Percentiles rank a stretch among this genome's conserved stretches.
These are phyloP conservation scores for Phytophthora pini DNA, from an alignment of 352 stramenopile genomes.

Conservation along the genomic window DNA sequence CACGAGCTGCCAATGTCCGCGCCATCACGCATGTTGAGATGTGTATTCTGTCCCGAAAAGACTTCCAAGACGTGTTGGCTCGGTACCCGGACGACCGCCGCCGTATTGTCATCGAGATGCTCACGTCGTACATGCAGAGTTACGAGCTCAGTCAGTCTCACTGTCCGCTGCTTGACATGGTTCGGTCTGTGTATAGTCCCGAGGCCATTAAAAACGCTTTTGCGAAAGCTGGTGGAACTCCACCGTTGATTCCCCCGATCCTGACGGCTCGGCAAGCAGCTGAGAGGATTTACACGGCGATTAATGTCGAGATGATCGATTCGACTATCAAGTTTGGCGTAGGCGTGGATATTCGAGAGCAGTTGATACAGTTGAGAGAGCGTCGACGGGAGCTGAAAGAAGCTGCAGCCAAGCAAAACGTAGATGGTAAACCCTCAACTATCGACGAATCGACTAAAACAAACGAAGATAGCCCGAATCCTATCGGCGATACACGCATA, in stretches of 20 bases:
- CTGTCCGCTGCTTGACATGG: slow-evolving; percentile 37
- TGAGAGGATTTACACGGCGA: slow-evolving; percentile 35
- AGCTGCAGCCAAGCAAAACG: neutral
- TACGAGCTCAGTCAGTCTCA: slow-evolving; percentile 27
- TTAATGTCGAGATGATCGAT: slow-evolving; percentile 34
- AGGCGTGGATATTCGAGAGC: slow-evolving; percentile 24
- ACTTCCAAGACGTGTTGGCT: slow-evolving; percentile 47
- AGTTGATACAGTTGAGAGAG: slow-evolving; percentile 34
- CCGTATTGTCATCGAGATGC: slow-evolving; percentile 37
- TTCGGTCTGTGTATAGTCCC: slow-evolving; percentile 31
- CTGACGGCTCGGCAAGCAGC: slow-evolving; percentile 29
- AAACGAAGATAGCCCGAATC: no score
- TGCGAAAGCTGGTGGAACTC: slow-evolving; percentile 7
- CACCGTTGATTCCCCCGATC: slow-evolving; percentile 1
- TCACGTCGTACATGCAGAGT: slow-evolving; percentile 42
- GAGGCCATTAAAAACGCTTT: slow-evolving; percentile 25
- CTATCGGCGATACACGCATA: no score
- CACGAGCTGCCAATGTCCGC: slow-evolving; percentile 46
- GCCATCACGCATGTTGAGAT: slow-evolving; percentile 62
- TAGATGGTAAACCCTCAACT: neutral
- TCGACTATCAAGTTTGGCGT: slow-evolving; percentile 40
- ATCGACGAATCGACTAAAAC: no score
- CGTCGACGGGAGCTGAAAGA: neutral
- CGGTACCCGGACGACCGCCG: slow-evolving; percentile 42
- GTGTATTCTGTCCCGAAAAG: slow-evolving; percentile 47